Conservation (phyloP, 2,329 filamentous ascomycete genomes). For the Alternaria atra region DNA sequence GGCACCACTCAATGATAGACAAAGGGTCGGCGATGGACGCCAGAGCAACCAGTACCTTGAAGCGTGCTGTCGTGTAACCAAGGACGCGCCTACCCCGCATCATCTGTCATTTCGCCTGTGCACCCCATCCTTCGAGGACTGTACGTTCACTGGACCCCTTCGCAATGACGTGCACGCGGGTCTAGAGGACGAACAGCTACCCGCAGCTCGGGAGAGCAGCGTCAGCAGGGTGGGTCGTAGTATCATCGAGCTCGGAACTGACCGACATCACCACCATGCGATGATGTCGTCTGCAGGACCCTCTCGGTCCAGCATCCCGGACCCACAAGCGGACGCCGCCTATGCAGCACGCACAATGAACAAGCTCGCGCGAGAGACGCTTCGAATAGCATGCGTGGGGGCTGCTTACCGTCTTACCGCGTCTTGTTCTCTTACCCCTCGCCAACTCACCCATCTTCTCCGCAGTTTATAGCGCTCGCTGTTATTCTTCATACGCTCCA, state of each 20-base stretch:
- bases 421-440: constrained; percentile 22
- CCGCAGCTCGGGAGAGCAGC: constrained; percentile 20
- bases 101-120: constrained; percentile 20
- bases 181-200: constrained; percentile 23
- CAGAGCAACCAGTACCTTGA: constrained; percentile 4
- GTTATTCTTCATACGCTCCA: constrained; percentile 10
- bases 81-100: constrained; percentile 33
- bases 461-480: constrained; percentile 19
- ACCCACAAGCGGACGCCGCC: constrained; percentile 24
- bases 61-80: constrained; percentile 19
- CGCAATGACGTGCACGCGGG: constrained; percentile 26
- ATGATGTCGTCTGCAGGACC: constrained; percentile 13
- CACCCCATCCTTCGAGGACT: constrained; percentile 15
- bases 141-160: constrained; percentile 11
- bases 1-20: not conserved
- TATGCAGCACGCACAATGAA: constrained; percentile 27
- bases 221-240: constrained; percentile 7
- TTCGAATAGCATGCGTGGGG: constrained; percentile 17
- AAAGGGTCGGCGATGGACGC: not conserved
- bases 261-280: constrained; percentile 8
- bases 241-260: constrained; percentile 7
- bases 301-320: constrained; percentile 15
- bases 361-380: constrained; percentile 36
- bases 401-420: constrained; percentile 9
- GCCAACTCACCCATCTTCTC: constrained; percentile 38